Conservation (phyloP, 345 rosid genomes). For the Eucalyptus erythrocorys region DNA sequence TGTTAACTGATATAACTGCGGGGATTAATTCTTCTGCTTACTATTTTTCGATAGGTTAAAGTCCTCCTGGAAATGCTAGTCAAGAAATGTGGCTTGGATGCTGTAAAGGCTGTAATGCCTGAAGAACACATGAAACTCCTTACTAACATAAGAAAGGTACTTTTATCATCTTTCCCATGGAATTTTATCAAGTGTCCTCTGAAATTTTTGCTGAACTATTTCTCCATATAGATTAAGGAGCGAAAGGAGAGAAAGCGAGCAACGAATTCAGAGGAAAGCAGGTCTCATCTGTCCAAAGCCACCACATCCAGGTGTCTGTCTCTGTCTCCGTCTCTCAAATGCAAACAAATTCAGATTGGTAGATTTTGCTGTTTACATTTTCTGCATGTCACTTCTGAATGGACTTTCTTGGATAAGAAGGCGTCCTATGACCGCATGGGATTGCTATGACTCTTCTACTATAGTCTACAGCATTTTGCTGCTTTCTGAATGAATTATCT, state of each 20-base stretch:
- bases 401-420: not conserved
- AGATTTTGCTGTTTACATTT: not conserved
- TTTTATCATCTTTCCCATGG: not conserved
- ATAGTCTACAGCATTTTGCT: not conserved
- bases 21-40: not conserved
- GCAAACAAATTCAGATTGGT: not conserved
- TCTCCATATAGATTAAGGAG: conserved; percentile 48
- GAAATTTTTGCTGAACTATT: not conserved
- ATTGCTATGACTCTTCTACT: not conserved
- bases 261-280: conserved; percentile 45
- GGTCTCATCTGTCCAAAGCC: conserved; percentile 60
- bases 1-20: not conserved
- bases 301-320: conserved; percentile 62
- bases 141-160: conserved; percentile 88
- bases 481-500: not conserved
- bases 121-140: conserved; percentile 94
- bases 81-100: conserved; percentile 82
- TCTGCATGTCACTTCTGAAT: not conserved
- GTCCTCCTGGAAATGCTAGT: conserved; percentile 92
- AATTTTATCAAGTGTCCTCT: not conserved
- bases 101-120: conserved; percentile 96
- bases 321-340: not conserved
- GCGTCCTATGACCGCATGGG: not conserved
- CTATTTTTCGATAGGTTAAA: conserved; percentile 43
- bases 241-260: conserved; percentile 61